phyloP scores from a whole-genome alignment of 345 rosid genomes.

The Pugionium dolabratum region DNA sequence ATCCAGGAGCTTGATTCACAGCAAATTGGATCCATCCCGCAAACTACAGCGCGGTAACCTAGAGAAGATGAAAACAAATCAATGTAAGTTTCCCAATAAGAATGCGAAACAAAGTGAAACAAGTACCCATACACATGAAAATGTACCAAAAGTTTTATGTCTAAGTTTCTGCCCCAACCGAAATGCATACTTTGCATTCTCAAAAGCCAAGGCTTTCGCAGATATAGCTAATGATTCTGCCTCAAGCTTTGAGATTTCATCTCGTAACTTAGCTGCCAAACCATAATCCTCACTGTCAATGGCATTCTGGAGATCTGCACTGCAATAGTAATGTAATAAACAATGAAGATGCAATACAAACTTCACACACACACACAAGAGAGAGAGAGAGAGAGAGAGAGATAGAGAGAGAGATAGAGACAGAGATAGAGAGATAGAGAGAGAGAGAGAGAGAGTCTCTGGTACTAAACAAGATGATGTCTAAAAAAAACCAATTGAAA shows the following conservation, averaged over 20 bases:
- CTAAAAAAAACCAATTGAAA: neutral
- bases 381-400: too few species aligned
- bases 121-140: neutral
- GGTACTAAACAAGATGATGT: neutral
- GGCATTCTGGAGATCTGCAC: slow-evolving; percentile 85
- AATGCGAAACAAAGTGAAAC: slow-evolving; percentile 18
- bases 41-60: slow-evolving; percentile 88
- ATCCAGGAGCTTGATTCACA: slow-evolving; percentile 89
- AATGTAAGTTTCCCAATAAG: neutral
- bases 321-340: slow-evolving; percentile 41
- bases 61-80: neutral
- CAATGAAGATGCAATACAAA: neutral
- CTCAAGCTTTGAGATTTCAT: slow-evolving; percentile 75
- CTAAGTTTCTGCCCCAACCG: slow-evolving; percentile 91
- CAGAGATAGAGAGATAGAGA: too few species aligned
- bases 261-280: slow-evolving; percentile 72
- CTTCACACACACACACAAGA: neutral
- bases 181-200: slow-evolving; percentile 73
- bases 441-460: too few species aligned
- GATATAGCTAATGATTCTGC: slow-evolving; percentile 86
- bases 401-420: too few species aligned
- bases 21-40: slow-evolving; percentile 97
- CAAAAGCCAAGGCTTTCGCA: slow-evolving; percentile 78
- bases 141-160: slow-evolving; percentile 73
- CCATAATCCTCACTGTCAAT: slow-evolving; percentile 76